Percentiles rank a stretch among this genome's conserved stretches.
These are phyloP conservation scores for Hydnum rufescens DNA, from an alignment of 768 basidiomycete species.

Conservation along the genomic window DNA sequence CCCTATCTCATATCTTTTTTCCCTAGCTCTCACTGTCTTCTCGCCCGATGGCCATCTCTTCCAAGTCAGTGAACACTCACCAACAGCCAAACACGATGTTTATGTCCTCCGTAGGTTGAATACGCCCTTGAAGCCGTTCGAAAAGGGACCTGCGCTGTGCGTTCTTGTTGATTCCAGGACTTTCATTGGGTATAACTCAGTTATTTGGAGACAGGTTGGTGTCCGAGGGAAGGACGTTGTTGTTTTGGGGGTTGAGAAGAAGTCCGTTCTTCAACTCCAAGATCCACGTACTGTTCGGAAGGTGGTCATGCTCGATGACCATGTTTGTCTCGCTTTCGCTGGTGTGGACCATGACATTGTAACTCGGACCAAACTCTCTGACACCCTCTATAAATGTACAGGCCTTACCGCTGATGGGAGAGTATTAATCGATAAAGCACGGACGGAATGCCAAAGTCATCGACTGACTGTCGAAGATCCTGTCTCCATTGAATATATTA, in stretches of 20 bases:
- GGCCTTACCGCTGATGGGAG: slow-evolving; percentile 95
- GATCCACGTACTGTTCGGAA: slow-evolving; percentile 95
- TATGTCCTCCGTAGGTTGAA: slow-evolving; percentile 49
- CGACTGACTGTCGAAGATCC: slow-evolving; percentile 95
- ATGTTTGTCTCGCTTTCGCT: slow-evolving; percentile 91
- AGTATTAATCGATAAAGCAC: slow-evolving; percentile 92
- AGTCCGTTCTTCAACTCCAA: slow-evolving; percentile 89
- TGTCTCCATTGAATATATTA: slow-evolving; percentile 95
- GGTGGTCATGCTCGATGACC: slow-evolving; percentile 96
- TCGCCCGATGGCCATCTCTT: slow-evolving; percentile 98
- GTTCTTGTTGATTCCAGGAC: slow-evolving; percentile 13
- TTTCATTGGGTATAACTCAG: neutral
- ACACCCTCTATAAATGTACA: too few relatives aligned
- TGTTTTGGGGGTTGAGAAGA: slow-evolving; percentile 97
- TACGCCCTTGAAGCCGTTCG: slow-evolving; percentile 96
- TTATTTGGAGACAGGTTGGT: slow-evolving; percentile 46
- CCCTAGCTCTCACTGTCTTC: slow-evolving; percentile 82
- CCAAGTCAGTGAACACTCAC: slow-evolving; percentile 37
- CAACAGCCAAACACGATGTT: slow-evolving; percentile 4
- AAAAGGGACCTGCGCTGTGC: slow-evolving; percentile 91
- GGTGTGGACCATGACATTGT: slow-evolving; percentile 44
- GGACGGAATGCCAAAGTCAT: slow-evolving; percentile 95
- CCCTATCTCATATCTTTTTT: neutral
- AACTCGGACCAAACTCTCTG: too few relatives aligned
- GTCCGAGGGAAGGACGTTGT: slow-evolving; percentile 89